These are phyloP conservation scores for Phaffia rhodozyma DNA, from an alignment of 1,284 basidiomycete genomes.

Conservation along the genomic window DNA sequence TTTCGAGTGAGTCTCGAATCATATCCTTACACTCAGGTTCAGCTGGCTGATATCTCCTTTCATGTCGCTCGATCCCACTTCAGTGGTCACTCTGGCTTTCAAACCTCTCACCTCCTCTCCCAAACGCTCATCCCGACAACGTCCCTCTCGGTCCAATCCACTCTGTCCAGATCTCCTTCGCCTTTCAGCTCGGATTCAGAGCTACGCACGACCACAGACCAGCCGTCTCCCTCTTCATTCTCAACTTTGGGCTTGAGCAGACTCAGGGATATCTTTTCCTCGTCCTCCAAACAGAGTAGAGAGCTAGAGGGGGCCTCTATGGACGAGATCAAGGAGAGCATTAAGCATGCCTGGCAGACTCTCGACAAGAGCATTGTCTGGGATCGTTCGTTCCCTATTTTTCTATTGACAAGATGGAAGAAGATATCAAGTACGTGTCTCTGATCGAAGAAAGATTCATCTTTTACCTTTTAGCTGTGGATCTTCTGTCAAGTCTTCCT, in stretches of 20 bases:
- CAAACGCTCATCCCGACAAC: conserved; percentile 78
- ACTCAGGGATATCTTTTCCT: not conserved
- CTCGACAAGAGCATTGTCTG: conserved; percentile 14
- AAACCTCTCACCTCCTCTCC: conserved; percentile 75
- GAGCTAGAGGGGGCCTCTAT: not conserved
- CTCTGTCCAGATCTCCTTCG: conserved; percentile 28
- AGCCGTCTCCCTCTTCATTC: not conserved
- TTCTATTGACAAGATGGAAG: too few relatives aligned
- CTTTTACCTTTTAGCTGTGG: not conserved
- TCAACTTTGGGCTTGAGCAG: conserved; percentile 3
- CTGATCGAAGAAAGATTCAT: not conserved
- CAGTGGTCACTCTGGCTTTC: conserved; percentile 80
- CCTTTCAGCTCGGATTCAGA: too few relatives aligned
- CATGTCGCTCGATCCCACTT: conserved; percentile 64
- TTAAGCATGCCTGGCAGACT: conserved; percentile 4
- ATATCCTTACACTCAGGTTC: not conserved
- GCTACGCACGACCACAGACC: conserved; percentile 27
- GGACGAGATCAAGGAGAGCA: not conserved
- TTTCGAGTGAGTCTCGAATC: conserved; percentile 1
- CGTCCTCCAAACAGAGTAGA: not conserved
- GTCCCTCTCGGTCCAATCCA: conserved; percentile 54
- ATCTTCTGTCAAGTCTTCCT: not conserved
- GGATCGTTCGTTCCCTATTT: not conserved
- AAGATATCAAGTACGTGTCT: not conserved
- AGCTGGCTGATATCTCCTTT: conserved; percentile 2